Evolutionary conservation across 108 stramenopile species (phyloP).

Genomic region (Nitzschia palea): DNA sequence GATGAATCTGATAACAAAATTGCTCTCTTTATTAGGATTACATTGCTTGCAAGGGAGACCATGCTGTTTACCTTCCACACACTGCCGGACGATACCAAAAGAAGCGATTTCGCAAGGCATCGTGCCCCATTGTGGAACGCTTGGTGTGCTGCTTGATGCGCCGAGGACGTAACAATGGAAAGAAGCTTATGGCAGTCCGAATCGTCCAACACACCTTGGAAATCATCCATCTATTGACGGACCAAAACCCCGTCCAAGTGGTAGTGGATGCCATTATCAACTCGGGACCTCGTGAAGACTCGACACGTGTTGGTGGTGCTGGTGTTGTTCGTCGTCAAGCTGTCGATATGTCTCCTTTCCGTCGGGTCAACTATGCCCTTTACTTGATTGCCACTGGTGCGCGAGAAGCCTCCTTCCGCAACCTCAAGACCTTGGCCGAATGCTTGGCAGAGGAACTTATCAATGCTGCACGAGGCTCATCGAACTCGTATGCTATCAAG

Average conservation of each 20-base stretch:
- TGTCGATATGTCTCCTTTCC: constrained; percentile 99
- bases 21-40: constrained; percentile 82
- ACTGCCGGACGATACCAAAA: constrained; percentile 99
- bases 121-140: constrained; percentile 99
- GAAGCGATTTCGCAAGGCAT: constrained; percentile 99
- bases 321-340: constrained; percentile 99
- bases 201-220: constrained; percentile 99
- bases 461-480: constrained; percentile 98
- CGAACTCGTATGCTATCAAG: constrained; percentile 99
- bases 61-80: constrained; percentile 98
- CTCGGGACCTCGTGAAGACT: constrained; percentile 99
- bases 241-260: constrained; percentile 99
- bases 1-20: too few relatives aligned
- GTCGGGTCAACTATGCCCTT: constrained; percentile 99
- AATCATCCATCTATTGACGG: constrained; percentile 99
- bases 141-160: constrained; percentile 98
- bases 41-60: constrained; percentile 97
- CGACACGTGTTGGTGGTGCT: constrained; percentile 99
- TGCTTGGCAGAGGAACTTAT: constrained; percentile 99
- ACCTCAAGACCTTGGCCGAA: constrained; percentile 99
- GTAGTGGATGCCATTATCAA: constrained; percentile 99
- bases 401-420: constrained; percentile 98
- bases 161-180: constrained; percentile 98
- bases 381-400: constrained; percentile 98
- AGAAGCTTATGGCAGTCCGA: constrained; percentile 99